Conservation (phyloP, 148 eudicot species). For the Polygonum maritimum region DNA sequence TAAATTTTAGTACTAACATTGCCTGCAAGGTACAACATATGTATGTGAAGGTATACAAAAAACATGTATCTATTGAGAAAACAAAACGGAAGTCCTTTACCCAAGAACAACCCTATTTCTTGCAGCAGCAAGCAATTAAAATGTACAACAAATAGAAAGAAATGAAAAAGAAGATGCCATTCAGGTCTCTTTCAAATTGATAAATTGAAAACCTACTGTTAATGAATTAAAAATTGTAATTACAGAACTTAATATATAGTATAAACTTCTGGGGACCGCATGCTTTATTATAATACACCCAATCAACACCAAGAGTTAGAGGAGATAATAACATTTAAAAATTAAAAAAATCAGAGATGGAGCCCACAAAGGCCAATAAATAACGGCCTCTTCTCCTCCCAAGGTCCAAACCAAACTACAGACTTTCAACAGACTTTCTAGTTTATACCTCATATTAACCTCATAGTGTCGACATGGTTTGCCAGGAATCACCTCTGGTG, state of each 20-base stretch:
- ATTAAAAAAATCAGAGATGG: conserved; percentile 14
- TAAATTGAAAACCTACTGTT: neutral
- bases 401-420: conserved; percentile 19
- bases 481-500: conserved; percentile 35
- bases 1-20: neutral
- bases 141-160: neutral
- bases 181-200: neutral
- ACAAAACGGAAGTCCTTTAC: neutral
- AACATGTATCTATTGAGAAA: neutral
- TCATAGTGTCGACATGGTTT: conserved; percentile 36
- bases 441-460: conserved; percentile 1
- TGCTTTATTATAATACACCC: neutral
- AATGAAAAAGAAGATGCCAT: neutral
- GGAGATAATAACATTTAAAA: conserved; percentile 2
- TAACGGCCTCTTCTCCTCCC: conserved; percentile 20
- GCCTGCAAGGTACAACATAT: neutral
- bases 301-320: neutral
- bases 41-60: neutral
- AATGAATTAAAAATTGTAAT: neutral
- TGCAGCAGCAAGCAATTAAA: neutral
- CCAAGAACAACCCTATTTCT: neutral
- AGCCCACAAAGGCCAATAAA: conserved; percentile 30
- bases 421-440: conserved; percentile 4
- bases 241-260: neutral
- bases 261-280: conserved; percentile 2